Evolutionary conservation across 208 protist species (phyloP), one percentile per base, ranked within the genome.

Genomic region (Lotmaria passim): DNA sequence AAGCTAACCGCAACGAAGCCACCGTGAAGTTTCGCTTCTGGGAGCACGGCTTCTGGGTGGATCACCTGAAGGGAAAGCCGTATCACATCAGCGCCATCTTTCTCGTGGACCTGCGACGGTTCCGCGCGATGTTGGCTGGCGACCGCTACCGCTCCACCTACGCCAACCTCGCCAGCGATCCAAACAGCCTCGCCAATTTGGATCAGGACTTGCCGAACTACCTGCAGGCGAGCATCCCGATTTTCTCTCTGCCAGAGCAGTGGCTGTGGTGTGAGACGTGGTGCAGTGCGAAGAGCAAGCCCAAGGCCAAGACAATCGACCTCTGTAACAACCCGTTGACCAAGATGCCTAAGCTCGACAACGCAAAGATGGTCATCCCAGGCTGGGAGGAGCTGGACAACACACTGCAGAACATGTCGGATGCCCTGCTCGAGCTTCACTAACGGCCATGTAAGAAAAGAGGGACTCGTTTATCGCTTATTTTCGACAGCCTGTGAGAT

Each of bases 221-320:
- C 72, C 56, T 98, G 19, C 97, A 99, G 69, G 72, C 96, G 43
- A 24, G 72, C 5, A 77, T 99, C 15, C 93, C 93, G 6, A 99
- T 99, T 38, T 93, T 82, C 79, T 98, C 93, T n/a, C 83, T 99
- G 7, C 98, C 97, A 17, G 96, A 99, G 79, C 93, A 99, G 70
- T 99, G 98, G 98, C 89, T 99, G n/a, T 99, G 97, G 97, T 99
- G 98, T 73, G 98, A 99, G 75, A 98, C 98, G 41, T 99, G 98
- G 98, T 99, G 98, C 79, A 85, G 81, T 48, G 77, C 96, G 0
- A 78, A 90, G 48, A 94, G 87, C 77, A 98, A 98, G 73, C 59
- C 72, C 0, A 81, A 70, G n/a, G 97, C 97, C 14, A 99, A 99
- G 82, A 99, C 97, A 14, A 99, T 99, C 64, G 97, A 99, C 78